phyloP scores from a whole-genome alignment of 176 grass and related monocot genomes.

The Chloris gayana region DNA sequence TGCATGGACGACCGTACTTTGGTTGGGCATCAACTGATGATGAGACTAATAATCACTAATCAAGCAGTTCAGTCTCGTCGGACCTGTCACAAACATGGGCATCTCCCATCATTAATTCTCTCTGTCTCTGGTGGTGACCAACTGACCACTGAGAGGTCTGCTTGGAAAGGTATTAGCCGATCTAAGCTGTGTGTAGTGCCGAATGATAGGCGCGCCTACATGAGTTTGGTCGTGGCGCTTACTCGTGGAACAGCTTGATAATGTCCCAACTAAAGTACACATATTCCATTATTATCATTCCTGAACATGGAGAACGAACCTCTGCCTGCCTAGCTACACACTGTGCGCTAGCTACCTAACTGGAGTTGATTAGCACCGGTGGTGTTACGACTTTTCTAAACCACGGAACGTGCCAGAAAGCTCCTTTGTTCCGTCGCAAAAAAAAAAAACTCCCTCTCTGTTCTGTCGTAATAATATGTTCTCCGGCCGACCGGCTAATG shows the following conservation, averaged over 20 bases:
- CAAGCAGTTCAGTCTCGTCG: background rate
- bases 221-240: background rate
- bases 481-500: background rate
- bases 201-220: background rate
- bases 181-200: background rate
- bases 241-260: background rate
- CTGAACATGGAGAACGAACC: background rate
- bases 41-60: too few species aligned
- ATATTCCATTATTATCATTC: background rate
- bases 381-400: background rate
- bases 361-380: too few species aligned
- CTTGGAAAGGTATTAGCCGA: background rate
- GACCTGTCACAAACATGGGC: conserved; percentile 9
- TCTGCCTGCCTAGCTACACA: background rate
- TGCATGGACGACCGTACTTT: background rate
- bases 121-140: background rate
- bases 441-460: too few species aligned
- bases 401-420: background rate
- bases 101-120: background rate
- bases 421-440: background rate
- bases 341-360: too few species aligned
- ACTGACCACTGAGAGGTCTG: background rate
- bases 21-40: background rate
- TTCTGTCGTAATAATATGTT: background rate
- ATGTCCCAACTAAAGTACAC: background rate